Percentiles rank a stretch among this genome's conserved stretches.
Evolutionary conservation across 2,329 filamentous ascomycete genomes (phyloP).

Genomic region (Fusarium sp.): DNA sequence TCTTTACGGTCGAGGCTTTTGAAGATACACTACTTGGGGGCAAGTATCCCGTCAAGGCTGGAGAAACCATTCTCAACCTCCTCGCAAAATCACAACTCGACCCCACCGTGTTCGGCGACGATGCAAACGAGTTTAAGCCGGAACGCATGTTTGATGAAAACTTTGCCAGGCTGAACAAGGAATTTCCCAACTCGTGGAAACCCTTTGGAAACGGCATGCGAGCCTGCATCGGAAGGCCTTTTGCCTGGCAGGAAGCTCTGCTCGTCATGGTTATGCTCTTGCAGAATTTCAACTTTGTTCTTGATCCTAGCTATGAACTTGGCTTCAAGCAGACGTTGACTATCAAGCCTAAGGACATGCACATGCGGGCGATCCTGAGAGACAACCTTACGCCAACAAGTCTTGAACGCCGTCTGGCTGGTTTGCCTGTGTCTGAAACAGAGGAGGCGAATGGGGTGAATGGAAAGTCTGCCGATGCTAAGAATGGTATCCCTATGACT

Average conservation of each 20-base stretch:
- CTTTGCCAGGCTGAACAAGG: slow-evolving; percentile 51
- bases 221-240: slow-evolving; percentile 77
- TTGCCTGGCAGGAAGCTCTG: slow-evolving; percentile 79
- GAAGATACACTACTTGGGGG: not conserved
- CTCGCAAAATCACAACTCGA: not conserved
- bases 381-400: not conserved
- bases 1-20: not conserved
- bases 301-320: slow-evolving; percentile 70
- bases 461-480: not conserved
- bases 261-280: slow-evolving; percentile 71
- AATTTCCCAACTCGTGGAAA: slow-evolving; percentile 74
- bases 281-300: slow-evolving; percentile 76
- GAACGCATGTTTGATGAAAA: not conserved
- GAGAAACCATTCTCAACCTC: not conserved
- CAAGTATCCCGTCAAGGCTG: not conserved
- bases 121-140: not conserved
- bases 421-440: not conserved
- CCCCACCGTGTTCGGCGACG: not conserved
- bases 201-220: slow-evolving; percentile 79
- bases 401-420: not conserved
- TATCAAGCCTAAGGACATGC: not conserved
- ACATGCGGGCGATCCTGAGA: not conserved
- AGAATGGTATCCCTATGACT: not conserved
- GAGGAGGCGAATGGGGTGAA: not conserved
- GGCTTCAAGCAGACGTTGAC: slow-evolving; percentile 59